Percentiles rank a stretch among this genome's conserved stretches.
Evolutionary conservation across 345 rosid genomes (phyloP).

Genomic region (Populus pruinosa): DNA sequence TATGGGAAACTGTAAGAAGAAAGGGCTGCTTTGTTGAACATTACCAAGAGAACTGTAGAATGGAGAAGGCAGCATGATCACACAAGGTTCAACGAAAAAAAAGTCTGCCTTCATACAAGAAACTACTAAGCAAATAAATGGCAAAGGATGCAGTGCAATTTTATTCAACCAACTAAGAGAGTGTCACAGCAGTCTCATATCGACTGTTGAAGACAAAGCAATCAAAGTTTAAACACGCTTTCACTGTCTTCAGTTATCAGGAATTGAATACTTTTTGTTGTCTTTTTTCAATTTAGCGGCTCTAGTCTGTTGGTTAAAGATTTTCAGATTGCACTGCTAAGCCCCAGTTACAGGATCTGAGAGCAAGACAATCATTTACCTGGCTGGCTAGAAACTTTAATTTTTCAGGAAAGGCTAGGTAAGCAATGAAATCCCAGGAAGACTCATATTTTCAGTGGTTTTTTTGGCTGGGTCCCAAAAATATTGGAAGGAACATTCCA

Average conservation of each 20-base stretch:
- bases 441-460: not conserved
- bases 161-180: too few relatives aligned
- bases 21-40: conserved; percentile 74
- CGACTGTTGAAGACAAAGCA: too few relatives aligned
- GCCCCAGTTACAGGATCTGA: too few relatives aligned
- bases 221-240: too few relatives aligned
- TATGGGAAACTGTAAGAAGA: conserved; percentile 60
- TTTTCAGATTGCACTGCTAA: too few relatives aligned
- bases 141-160: not conserved
- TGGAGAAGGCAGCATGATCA: conserved; percentile 8
- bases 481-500: not conserved
- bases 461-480: not conserved
- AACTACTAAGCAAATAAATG: not conserved
- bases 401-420: not conserved
- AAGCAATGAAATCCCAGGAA: not conserved
- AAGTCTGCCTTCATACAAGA: not conserved
- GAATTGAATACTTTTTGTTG: too few relatives aligned
- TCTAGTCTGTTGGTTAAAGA: too few relatives aligned
- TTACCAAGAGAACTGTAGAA: conserved; percentile 61
- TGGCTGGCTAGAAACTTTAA: not conserved
- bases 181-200: too few relatives aligned
- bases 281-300: too few relatives aligned
- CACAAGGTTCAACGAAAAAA: not conserved
- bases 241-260: too few relatives aligned
- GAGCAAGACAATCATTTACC: too few relatives aligned